These are phyloP conservation scores for Fusarium avenaceum DNA, from an alignment of 2,329 filamentous ascomycete species.

Conservation along the genomic window DNA sequence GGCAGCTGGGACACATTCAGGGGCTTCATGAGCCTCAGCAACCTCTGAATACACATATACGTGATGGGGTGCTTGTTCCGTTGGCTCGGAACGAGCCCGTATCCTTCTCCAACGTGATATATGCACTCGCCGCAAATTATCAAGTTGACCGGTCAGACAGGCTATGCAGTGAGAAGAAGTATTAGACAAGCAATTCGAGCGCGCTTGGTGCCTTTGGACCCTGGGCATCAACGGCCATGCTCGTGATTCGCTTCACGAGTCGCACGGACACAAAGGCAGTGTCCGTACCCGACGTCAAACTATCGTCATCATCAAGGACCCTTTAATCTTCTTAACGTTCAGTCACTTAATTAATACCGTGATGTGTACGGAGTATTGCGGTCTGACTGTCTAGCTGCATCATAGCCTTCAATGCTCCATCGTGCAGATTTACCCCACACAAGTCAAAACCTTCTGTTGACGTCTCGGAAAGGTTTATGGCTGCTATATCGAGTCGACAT, in stretches of 20 bases:
- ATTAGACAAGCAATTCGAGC: background rate
- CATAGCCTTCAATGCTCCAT: constrained; percentile 19
- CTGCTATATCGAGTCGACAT: background rate
- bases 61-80: constrained; percentile 14
- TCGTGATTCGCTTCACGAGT: background rate
- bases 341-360: constrained; percentile 8
- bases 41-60: constrained; percentile 13
- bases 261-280: constrained; percentile 16
- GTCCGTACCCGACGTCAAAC: background rate
- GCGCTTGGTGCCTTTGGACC: background rate
- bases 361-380: background rate
- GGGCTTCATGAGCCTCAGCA: constrained; percentile 30
- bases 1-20: constrained; percentile 29
- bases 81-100: constrained; percentile 29
- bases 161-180: background rate
- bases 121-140: constrained; percentile 15
- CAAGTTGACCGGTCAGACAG: constrained; percentile 9
- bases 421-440: constrained; percentile 32
- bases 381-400: constrained; percentile 19
- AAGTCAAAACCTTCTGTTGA: constrained; percentile 25
- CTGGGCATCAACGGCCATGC: constrained; percentile 14
- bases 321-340: background rate
- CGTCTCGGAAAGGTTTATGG: constrained; percentile 2
- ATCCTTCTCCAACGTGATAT: constrained; percentile 16
- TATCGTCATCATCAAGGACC: constrained; percentile 12